Evolutionary conservation across 257 asterid species (phyloP).

Genomic region (Solanum clarkiae): DNA sequence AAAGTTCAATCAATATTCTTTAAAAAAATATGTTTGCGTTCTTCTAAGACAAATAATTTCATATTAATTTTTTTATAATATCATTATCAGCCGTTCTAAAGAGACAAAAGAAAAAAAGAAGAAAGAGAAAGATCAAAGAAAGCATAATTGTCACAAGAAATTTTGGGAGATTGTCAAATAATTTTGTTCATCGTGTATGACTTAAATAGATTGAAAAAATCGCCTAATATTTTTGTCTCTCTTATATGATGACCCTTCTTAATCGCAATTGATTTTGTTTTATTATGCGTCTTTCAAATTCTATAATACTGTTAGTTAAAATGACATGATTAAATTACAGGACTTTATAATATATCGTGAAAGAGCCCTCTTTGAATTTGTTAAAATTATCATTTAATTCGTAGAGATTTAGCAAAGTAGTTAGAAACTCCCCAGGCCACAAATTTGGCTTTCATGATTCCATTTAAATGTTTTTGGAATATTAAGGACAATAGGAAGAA

Average conservation of each 20-base stretch:
- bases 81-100: not conserved
- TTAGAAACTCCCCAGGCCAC: not conserved
- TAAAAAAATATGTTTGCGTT: not conserved
- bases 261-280: not conserved
- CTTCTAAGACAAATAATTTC: not conserved
- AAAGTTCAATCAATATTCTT: not conserved
- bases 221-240: not conserved
- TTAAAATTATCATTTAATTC: not conserved
- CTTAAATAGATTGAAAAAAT: not conserved
- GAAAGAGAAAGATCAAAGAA: not conserved
- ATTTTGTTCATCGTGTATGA: accelerated
- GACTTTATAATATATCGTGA: not conserved
- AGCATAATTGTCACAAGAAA: not conserved
- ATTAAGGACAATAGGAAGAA: not conserved
- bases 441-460: not conserved
- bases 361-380: not conserved
- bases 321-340: not conserved
- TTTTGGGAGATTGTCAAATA: not conserved
- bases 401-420: not conserved
- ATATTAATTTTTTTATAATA: not conserved
- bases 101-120: too few species aligned
- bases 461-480: not conserved
- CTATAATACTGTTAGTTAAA: not conserved
- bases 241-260: not conserved
- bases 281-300: not conserved